Percentiles rank a stretch among this genome's conserved stretches.
phyloP scores from a whole-genome alignment of 306 rosid genomes.

The Gleditsia sinensis region DNA sequence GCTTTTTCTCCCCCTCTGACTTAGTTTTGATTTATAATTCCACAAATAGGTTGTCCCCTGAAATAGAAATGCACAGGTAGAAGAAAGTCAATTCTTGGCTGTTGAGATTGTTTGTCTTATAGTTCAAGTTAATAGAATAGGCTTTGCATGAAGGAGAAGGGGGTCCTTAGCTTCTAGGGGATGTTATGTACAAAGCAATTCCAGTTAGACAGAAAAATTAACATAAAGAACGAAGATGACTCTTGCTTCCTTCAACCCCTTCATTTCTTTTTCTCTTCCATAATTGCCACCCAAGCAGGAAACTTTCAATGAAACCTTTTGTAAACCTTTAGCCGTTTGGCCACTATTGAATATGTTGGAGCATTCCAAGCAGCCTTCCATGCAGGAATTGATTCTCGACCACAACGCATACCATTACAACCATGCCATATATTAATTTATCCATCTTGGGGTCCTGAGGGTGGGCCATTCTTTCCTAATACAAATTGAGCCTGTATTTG shows the following conservation, averaged over 20 bases:
- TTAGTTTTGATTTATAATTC: conserved; percentile 28
- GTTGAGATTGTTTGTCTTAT: conserved; percentile 60
- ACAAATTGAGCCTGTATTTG: too few species aligned
- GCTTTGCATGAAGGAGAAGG: conserved; percentile 41
- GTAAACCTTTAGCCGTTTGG: conserved; percentile 31
- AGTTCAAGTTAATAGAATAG: conserved; percentile 52
- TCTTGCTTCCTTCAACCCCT: conserved; percentile 20
- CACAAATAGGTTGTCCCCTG: conserved; percentile 10
- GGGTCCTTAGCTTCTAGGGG: conserved; percentile 53
- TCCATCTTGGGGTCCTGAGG: too few species aligned
- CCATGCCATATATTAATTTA: neutral
- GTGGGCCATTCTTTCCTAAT: too few species aligned
- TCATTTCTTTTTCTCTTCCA: neutral
- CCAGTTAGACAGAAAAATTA: conserved; percentile 38
- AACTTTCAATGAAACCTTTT: conserved; percentile 44
- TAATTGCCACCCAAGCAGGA: conserved; percentile 40
- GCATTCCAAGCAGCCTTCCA: conserved; percentile 32
- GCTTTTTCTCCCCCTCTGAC: neutral
- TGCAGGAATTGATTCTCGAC: conserved; percentile 37
- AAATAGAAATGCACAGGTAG: conserved; percentile 23
- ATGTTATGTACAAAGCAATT: conserved; percentile 43
- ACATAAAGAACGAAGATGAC: conserved; percentile 12
- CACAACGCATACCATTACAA: neutral
- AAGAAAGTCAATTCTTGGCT: conserved; percentile 44
- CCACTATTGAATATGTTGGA: conserved; percentile 33